A percentile compares a stretch with the other conserved stretches of the same genome.
phyloP scores from a whole-genome alignment of 768 basidiomycete species.

The Russula sp. region DNA sequence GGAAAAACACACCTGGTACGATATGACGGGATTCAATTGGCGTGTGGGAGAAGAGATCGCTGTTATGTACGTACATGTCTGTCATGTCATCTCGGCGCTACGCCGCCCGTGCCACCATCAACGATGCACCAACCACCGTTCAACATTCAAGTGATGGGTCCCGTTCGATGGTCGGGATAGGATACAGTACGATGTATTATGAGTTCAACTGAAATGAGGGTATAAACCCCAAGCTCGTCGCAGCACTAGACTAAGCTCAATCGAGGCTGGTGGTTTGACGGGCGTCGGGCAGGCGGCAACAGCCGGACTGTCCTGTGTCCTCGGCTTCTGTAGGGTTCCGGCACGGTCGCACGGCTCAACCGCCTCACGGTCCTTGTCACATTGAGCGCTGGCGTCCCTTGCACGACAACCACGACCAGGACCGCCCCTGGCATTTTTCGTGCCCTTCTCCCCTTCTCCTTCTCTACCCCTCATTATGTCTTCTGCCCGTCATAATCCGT shows the following conservation, averaged over 20 bases:
- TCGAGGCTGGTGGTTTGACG: neutral
- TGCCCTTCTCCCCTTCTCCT: conserved; percentile 7
- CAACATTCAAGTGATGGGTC: too few relatives aligned
- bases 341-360: neutral
- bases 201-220: too few relatives aligned
- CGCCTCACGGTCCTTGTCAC: conserved; percentile 1
- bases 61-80: too few relatives aligned
- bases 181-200: too few relatives aligned
- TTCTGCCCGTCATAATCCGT: conserved; percentile 60
- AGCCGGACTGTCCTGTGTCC: neutral
- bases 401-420: conserved; percentile 23
- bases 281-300: neutral
- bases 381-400: conserved; percentile 2
- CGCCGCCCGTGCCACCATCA: conserved; percentile 10
- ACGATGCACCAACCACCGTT: too few relatives aligned
- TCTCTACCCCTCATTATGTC: conserved; percentile 36
- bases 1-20: too few relatives aligned
- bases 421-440: conserved; percentile 4
- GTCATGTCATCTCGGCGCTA: too few relatives aligned
- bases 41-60: too few relatives aligned
- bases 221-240: too few relatives aligned
- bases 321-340: neutral
- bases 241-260: neutral
- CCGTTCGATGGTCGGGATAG: too few relatives aligned
- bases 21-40: too few relatives aligned